phyloP scores from a whole-genome alignment of 495 filamentous ascomycete genomes.

The Aspergillus steynii region DNA sequence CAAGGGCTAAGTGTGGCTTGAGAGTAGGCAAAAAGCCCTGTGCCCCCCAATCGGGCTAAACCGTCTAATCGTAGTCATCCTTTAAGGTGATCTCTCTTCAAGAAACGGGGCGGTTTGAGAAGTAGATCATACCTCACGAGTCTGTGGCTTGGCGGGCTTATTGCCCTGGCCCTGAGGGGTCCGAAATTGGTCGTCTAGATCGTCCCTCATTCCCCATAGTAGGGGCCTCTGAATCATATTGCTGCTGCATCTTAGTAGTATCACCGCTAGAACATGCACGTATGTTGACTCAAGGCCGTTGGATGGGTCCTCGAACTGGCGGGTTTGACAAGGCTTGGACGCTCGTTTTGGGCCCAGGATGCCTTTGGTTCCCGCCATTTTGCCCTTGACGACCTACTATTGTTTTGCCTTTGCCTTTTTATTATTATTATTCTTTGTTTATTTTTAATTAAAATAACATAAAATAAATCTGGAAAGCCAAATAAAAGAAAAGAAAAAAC shows the following conservation, averaged over 20 bases:
- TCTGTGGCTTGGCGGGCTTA: constrained; percentile 8
- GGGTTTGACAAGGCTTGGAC: constrained; percentile 15
- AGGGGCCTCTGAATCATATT: constrained; percentile 10
- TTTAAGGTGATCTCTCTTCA: constrained; percentile 1
- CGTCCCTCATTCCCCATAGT: background rate
- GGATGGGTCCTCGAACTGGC: constrained; percentile 6
- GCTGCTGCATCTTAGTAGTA: background rate
- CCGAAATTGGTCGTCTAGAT: constrained; percentile 9
- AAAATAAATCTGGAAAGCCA: background rate
- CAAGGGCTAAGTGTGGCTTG: constrained; percentile 4
- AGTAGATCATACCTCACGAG: constrained; percentile 4
- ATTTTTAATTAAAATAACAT: background rate
- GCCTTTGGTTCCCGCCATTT: constrained; percentile 2
- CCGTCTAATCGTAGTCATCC: constrained; percentile 14
- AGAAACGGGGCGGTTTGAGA: constrained; percentile 8
- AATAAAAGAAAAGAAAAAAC: constrained; percentile 2
- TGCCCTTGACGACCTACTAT: background rate
- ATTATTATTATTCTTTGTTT: constrained; percentile 5
- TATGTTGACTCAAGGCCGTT: constrained; percentile 11
- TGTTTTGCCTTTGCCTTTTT: background rate
- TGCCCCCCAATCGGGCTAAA: constrained; percentile 18
- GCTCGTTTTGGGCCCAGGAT: constrained; percentile 8
- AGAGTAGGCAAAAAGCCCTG: background rate
- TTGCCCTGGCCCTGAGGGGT: constrained; percentile 8
- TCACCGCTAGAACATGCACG: constrained; percentile 3